Evolutionary conservation across 208 protist species (phyloP).

Genomic region (Crithidia brevicula): DNA sequence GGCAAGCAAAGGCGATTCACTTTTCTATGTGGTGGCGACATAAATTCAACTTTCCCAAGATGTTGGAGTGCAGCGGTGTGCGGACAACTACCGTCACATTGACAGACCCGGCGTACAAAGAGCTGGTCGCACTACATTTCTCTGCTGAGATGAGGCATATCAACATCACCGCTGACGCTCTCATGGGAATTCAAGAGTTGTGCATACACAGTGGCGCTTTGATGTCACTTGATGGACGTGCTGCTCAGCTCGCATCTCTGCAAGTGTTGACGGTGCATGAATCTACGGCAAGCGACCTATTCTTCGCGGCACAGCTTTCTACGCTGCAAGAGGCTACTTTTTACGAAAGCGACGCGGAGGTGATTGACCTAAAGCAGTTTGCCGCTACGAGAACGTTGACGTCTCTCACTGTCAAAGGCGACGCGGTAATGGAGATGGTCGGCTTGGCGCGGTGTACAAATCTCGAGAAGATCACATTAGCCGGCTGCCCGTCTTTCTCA

Average conservation of each 20-base stretch:
- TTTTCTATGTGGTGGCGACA: conserved; percentile 9
- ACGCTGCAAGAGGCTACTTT: background rate
- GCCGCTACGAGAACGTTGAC: background rate
- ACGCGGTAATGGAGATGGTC: background rate
- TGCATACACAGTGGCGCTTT: background rate
- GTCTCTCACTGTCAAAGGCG: background rate
- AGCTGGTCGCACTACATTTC: background rate
- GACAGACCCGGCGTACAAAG: background rate
- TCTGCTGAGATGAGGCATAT: background rate
- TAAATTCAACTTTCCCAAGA: background rate
- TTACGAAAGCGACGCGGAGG: background rate
- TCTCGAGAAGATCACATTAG: background rate
- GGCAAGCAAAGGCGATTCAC: background rate
- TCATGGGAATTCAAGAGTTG: background rate
- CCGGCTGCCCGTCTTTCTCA: background rate
- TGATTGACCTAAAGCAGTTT: background rate
- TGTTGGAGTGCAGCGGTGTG: background rate
- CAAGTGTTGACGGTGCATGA: background rate
- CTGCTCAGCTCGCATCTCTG: background rate
- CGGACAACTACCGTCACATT: background rate
- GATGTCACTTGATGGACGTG: background rate
- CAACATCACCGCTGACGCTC: background rate
- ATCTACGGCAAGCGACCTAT: background rate
- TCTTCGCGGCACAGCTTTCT: background rate
- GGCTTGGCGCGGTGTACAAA: background rate